Base-by-base conservation (phyloP, 768 basidiomycete species). In the Boletus rufocinnamomeus region DNA sequence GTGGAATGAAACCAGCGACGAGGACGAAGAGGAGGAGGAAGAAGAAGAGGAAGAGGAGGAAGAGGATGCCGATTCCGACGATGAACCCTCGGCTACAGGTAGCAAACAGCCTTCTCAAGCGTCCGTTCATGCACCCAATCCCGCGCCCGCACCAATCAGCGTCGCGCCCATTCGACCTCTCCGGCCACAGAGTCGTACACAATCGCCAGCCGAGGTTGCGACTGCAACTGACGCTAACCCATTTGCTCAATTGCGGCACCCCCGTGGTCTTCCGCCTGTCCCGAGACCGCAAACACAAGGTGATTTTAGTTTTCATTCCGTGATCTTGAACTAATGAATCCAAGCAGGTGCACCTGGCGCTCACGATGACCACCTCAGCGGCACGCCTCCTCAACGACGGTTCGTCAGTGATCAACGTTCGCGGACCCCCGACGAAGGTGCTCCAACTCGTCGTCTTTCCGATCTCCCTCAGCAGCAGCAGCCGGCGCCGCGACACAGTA, bases 21-120 rank as follows among this genome's bases (percentile, higher is more conserved):
- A 91, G 11, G 74, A 91, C 65, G 90, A 91, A 6, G 74, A 91
- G 68, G 90, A 93, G 54, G 91, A 93, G 44, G 89, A 90, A 3
- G 74, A 90, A 68, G 89, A 93, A 4, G 91, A 95, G 3, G 83
- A 87, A 6, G 91, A 94, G 0, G 87, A 87, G 0, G 84, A 86
- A 14, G 79, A 77, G 16, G 79, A 89, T 9, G 86, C 79, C 7
- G 86, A 89, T 67, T 88, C 86, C 5, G 87, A 88, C 61, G 77
- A 60, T 0, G 77, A 77, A 37, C 79, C 79, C 13, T 73, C 75
- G 14, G 57, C 61, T 1, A 54, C 66, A 7, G 65, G 67, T 48
- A 69, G 67, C 54, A 80, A 77, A 44, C 74, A 72, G 6, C 65
- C 76, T 32, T 66, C 72, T 35, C 71, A 63, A 53, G 16, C 6